Base-by-base conservation (phyloP, 108 stramenopile genomes). In the Chaetoceros muelleri region DNA sequence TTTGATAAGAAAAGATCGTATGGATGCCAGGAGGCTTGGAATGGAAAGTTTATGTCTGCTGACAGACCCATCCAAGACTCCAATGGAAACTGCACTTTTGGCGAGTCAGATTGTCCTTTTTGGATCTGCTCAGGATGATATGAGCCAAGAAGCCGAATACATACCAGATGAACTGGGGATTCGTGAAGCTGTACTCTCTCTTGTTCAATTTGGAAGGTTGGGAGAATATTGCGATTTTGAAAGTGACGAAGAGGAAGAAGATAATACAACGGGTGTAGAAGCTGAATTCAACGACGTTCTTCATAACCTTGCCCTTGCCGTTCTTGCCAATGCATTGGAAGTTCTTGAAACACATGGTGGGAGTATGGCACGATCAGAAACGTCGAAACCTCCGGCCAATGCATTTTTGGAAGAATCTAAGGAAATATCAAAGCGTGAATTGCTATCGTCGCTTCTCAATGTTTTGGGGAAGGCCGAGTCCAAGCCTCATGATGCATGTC, bases 401-500 rank as follows among this genome's bases (percentile, higher is more conserved):
- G 56, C 76, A 52, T 73, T 91, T 63, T 46, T 91, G 47, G 67
- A 80, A 24, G 79, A 87, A 13, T 68, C 82, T 1, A 72, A 68
- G 29, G 79, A 76, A 49, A 62, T 73, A 18, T 74, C 81, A 27
- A 80, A 81, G 21, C 54, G 58, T 16, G 85, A 87, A 57, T 80
- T 91, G 28, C 60, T 91, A 28, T 76, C 76, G 28, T 81, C 85
- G 22, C 76, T 92, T 31, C 79, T 92, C 51, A 27, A 58, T 7
- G 85, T 84, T 46, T 61, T 92, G 10, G 84, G 81, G 0, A 82
- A 88, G 64, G 90, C 90, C 18, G 66, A 69, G 16, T 25, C 64
- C 44, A 85, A 84, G 48, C 90, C 90, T 10, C 90, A 92, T 63
- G 81, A 92, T 48, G 90, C 90, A 2, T 82, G 79, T 46, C 71